Evolutionary conservation across 495 filamentous ascomycete genomes (phyloP).

Genomic region (Aspergillus nidulans): DNA sequence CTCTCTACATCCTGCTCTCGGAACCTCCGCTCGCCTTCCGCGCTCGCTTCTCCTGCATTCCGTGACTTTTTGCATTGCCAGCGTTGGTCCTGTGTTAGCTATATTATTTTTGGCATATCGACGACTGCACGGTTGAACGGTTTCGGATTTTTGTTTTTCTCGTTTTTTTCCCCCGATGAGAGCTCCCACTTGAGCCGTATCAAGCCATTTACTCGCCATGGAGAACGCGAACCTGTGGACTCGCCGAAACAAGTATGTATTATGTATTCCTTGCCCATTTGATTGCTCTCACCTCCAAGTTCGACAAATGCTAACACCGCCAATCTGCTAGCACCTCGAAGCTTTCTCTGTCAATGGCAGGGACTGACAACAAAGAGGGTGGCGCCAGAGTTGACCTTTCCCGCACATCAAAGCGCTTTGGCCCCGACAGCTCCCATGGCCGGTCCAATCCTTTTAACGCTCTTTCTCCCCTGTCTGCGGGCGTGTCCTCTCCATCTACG

Average conservation of each 20-base stretch:
- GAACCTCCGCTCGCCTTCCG: slow-evolving; percentile 9
- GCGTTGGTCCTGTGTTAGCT: slow-evolving; percentile 1
- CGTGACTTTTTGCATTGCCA: slow-evolving; percentile 4
- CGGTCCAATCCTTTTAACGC: slow-evolving; percentile 84
- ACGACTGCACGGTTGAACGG: slow-evolving; percentile 13
- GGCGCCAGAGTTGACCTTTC: slow-evolving; percentile 58
- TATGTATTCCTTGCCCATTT: slow-evolving; percentile 5
- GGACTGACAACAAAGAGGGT: slow-evolving; percentile 53
- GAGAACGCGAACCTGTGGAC: slow-evolving; percentile 79
- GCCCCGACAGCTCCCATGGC: slow-evolving; percentile 72
- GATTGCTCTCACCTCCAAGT: background rate
- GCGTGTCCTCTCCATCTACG: slow-evolving; percentile 78
- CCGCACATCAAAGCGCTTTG: slow-evolving; percentile 70
- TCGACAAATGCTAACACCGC: background rate
- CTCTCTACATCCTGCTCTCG: slow-evolving; percentile 24
- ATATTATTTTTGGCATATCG: slow-evolving; percentile 5
- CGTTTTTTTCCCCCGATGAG: slow-evolving; percentile 27
- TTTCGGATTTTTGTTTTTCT: slow-evolving; percentile 6
- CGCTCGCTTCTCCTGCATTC: slow-evolving; percentile 8
- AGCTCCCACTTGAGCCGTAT: slow-evolving; percentile 40
- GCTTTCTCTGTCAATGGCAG: slow-evolving; percentile 79
- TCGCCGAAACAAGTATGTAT: slow-evolving; percentile 80
- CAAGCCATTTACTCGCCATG: slow-evolving; percentile 41
- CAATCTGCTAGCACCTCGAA: slow-evolving; percentile 63
- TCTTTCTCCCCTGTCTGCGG: slow-evolving; percentile 63